Evolutionary conservation across 345 rosid species (phyloP).

Genomic region (Hibiscus tridactylites): DNA sequence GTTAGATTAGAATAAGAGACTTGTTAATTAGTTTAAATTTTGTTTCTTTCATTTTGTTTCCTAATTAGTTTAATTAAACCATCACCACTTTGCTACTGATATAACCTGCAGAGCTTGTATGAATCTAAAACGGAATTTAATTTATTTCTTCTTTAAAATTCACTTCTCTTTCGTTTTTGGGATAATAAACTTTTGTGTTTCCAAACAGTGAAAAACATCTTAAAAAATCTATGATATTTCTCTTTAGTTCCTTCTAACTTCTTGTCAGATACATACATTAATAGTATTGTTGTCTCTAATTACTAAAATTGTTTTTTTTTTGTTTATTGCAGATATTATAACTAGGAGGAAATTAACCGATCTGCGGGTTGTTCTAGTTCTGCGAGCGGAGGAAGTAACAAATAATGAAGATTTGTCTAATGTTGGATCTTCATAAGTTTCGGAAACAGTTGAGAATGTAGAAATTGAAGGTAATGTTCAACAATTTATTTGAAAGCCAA

Average conservation of each 20-base stretch:
- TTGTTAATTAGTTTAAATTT: constrained; percentile 16
- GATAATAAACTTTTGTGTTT: neutral
- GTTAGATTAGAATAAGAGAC: constrained; percentile 19
- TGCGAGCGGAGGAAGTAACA: no score
- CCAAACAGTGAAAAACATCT: neutral
- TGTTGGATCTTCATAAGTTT: no score
- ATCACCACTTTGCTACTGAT: constrained; percentile 23
- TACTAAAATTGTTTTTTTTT: no score
- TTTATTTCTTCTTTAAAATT: neutral
- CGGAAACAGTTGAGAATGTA: no score
- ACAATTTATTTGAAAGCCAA: no score
- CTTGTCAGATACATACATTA: no score
- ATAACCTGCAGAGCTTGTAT: constrained; percentile 26
- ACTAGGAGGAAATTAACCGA: no score
- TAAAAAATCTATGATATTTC: neutral
- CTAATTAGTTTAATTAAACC: constrained; percentile 27
- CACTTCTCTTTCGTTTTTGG: neutral
- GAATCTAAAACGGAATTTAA: constrained; percentile 20
- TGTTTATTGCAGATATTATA: no score
- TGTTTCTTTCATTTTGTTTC: constrained; percentile 7
- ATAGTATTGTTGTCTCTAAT: no score
- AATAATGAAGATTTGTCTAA: no score
- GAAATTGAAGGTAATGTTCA: no score
- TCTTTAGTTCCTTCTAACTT: neutral
- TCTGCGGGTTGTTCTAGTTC: no score